Base-by-base conservation (phyloP, 2,329 filamentous ascomycete species). In the Microcyclospora pomicola region DNA sequence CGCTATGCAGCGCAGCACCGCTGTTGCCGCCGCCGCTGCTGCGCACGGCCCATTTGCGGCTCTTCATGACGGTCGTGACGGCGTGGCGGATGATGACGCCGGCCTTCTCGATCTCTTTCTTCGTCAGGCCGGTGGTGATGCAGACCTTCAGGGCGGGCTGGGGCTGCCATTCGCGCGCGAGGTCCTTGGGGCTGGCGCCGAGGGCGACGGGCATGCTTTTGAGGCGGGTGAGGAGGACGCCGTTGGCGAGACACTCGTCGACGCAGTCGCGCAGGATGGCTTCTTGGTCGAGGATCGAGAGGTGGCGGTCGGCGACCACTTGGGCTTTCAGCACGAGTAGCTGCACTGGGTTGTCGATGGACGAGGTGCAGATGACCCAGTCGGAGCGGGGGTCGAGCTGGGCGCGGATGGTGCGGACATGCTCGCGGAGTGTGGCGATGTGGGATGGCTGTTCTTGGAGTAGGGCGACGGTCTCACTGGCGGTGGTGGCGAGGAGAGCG, bases 21-120 rank as follows among this genome's bases (percentile, higher is more conserved):
- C 19, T 24, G 19, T 24, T 24, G 19, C 19, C 19, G 7, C 19
- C 19, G 7, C 19, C 19, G 19, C 19, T 24, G 19, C 19, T 24
- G 19, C 19, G 19, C 19, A 24, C 19, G 19, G 19, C 19, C 55
- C 55, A 60, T 44, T 59, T 60, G 48, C 50, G 56, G 36, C 56
- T 49, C 50, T 68, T 72, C 71, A 98, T 77, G 43, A 96, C 77
- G 65, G 94, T 95, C 36, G 87, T 93, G 48, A 96, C 83, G 11
- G 91, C 88, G 63, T 95, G 87, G 42, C 88, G 72, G 49, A 98
- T 87, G 9, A 75, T 78, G 6, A 80, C 77, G 11, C 87, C 91
- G 0, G 91, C 85, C 67, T 92, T 94, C 65, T 98, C 92, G 38
- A 87, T 82, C 60, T 98, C 91, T 66, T 93, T 95, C 68, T 82